Evolutionary conservation across 345 rosid genomes (phyloP), one percentile per base, ranked within the genome.

Genomic region (Citrus cavaleriei): DNA sequence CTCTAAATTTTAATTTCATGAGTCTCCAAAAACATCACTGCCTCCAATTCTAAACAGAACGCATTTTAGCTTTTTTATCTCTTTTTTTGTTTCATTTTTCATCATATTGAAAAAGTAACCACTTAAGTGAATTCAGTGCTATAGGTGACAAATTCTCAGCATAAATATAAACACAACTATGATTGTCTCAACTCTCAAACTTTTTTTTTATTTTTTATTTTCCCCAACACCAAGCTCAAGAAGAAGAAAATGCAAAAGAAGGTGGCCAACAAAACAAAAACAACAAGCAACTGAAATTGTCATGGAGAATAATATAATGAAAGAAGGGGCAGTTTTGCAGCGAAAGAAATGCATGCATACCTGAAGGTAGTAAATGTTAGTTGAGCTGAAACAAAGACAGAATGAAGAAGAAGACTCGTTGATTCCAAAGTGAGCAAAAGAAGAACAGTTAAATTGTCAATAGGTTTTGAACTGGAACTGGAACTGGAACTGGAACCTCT

Each of bases 211-310:
- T 54, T 18, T 4, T 51, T 4, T 4, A 9, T 2, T 38, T 38
- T 7, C 7, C 24, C 13, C 40, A 32, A 8, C 7, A 57, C 4
- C 69, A 35, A 64, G 70, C 27, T 35, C 58, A 27, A 27, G 60
- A 38, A 32, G 62, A 64, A 68, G 49, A 22, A 25, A 55, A 66
- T 32, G 54, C 72, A 69, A 49, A 40, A 40, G 51, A 78, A 81
- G 73, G 66, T 40, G 37, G 25, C 30, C 38, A 73, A 32, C 19
- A 42, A 59, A 67, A 67, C 68, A 42, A 72, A 8, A 25, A 67
- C 70, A 35, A 19, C 27, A 21, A 3, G 27, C 59, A 18, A 28
- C 55, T 22, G 4, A 25, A 19, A 54, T 5, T 2, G 21, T 16
- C 24, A 2, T n/a, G 64, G 49, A 16, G 27, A 34, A 16, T 5